Percentiles rank a stretch among this genome's conserved stretches.
Evolutionary conservation across 495 filamentous ascomycete genomes (phyloP).

Genomic region (Elaphomyces granulatus): DNA sequence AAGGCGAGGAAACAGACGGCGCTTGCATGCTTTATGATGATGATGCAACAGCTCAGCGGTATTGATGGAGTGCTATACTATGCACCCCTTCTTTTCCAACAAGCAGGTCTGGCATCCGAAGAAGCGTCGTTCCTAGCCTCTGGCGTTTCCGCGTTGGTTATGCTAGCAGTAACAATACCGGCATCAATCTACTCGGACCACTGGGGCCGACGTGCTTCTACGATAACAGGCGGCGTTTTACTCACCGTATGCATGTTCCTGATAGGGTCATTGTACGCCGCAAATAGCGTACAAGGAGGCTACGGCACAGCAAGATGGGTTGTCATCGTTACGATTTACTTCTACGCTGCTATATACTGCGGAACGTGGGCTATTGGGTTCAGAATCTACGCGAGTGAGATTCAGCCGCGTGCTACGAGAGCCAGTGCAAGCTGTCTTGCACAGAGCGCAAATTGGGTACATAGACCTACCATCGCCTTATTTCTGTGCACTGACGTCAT

Average conservation of each 20-base stretch:
- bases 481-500: too few species aligned
- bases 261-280: slow-evolving; percentile 39
- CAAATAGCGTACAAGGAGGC: slow-evolving; percentile 27
- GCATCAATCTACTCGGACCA: slow-evolving; percentile 40
- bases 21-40: slow-evolving; percentile 31
- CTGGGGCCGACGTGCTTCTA: slow-evolving; percentile 43
- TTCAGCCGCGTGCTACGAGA: slow-evolving; percentile 39
- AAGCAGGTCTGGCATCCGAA: slow-evolving; percentile 35
- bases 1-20: slow-evolving; percentile 21
- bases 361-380: slow-evolving; percentile 41
- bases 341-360: slow-evolving; percentile 28
- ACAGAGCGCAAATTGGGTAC: slow-evolving; percentile 38
- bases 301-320: slow-evolving; percentile 38
- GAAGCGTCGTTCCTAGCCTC: slow-evolving; percentile 40
- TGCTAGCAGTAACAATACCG: slow-evolving; percentile 35
- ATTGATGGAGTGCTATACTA: slow-evolving; percentile 41
- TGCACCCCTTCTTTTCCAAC: slow-evolving; percentile 37
- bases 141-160: slow-evolving; percentile 38
- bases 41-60: slow-evolving; percentile 33
- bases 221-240: slow-evolving; percentile 40
- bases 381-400: slow-evolving; percentile 41
- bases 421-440: slow-evolving; percentile 34
- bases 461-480: too few species aligned
- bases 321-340: slow-evolving; percentile 37
- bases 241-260: slow-evolving; percentile 33